A percentile compares a stretch with the other conserved stretches of the same genome.
Conservation (phyloP, 2,329 filamentous ascomycete species). For the Aspergillus neoniger region DNA sequence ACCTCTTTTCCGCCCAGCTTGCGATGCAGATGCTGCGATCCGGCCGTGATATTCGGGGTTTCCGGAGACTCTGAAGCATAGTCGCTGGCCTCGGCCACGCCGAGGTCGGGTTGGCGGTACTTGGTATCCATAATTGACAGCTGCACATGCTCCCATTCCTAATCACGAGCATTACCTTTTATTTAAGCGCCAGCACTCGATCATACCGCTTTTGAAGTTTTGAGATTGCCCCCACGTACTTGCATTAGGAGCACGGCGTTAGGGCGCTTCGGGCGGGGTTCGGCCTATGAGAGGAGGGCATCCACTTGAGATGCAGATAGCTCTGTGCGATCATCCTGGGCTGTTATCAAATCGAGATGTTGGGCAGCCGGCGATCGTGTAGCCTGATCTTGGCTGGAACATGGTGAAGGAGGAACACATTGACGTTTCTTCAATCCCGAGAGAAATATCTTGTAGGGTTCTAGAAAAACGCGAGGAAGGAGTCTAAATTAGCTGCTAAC, state of each 20-base stretch:
- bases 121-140: neutral
- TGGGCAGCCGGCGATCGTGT: too few species aligned
- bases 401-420: too few species aligned
- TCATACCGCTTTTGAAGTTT: neutral
- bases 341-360: neutral
- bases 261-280: neutral
- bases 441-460: too few species aligned
- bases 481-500: too few species aligned
- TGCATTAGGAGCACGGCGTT: neutral
- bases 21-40: conserved; percentile 31
- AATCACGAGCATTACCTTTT: too few species aligned
- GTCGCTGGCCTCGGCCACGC: neutral
- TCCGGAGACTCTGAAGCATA: neutral
- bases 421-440: too few species aligned
- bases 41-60: conserved; percentile 7
- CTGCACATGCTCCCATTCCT: neutral
- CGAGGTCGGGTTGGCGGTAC: too few species aligned
- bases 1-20: conserved; percentile 36
- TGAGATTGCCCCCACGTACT: neutral
- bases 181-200: neutral
- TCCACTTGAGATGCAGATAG: neutral
- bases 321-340: neutral
- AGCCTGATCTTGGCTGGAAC: too few species aligned
- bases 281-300: neutral
- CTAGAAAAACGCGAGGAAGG: too few species aligned